phyloP scores from a whole-genome alignment of 2,329 filamentous ascomycete genomes.

The Colletotrichum sp. region DNA sequence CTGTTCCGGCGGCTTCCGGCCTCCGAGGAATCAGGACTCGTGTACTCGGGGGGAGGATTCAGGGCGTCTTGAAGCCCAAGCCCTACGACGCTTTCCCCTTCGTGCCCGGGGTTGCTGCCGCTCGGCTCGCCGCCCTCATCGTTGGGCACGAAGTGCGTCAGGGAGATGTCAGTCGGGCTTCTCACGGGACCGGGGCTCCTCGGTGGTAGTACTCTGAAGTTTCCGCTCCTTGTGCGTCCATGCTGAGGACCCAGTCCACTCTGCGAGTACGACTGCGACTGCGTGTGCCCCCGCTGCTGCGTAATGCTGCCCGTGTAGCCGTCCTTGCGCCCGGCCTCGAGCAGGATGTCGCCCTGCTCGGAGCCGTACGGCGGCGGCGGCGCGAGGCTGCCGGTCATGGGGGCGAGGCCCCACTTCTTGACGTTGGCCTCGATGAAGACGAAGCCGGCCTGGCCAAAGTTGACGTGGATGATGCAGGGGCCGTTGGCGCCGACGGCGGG shows the following conservation, averaged over 20 bases:
- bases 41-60: conserved; percentile 74
- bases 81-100: conserved; percentile 39
- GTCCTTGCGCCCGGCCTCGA: conserved; percentile 81
- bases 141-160: conserved; percentile 79
- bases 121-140: conserved; percentile 78
- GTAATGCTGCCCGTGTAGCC: conserved; percentile 50
- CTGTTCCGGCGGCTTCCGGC: conserved; percentile 61
- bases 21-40: conserved; percentile 68
- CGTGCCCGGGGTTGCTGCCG: conserved; percentile 30
- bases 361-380: conserved; percentile 96
- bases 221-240: conserved; percentile 77
- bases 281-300: conserved; percentile 51
- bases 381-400: conserved; percentile 92
- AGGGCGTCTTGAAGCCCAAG: conserved; percentile 59
- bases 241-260: conserved; percentile 62
- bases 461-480: conserved; percentile 91
- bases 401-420: conserved; percentile 98
- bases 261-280: conserved; percentile 39
- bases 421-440: conserved; percentile 99
- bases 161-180: conserved; percentile 93
- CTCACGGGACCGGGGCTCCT: conserved; percentile 88
- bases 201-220: conserved; percentile 75
- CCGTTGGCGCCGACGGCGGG: conserved; percentile 96
- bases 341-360: conserved; percentile 93
- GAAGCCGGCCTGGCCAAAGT: conserved; percentile 97